Conservation (phyloP, 31 red algal species). For the Endocladia muricata region DNA sequence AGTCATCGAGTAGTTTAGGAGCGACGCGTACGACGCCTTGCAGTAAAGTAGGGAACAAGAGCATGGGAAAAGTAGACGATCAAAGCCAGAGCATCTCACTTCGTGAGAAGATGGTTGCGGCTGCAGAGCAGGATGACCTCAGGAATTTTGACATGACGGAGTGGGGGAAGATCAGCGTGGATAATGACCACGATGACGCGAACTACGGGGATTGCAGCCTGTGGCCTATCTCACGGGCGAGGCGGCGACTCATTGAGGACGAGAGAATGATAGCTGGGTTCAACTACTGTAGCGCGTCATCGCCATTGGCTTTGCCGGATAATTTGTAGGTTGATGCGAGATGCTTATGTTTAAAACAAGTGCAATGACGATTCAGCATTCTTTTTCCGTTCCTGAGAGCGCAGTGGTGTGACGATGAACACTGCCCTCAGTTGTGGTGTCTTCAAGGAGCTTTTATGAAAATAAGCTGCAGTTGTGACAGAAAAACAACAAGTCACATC, state of each 20-base stretch:
- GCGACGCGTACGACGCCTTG: neutral
- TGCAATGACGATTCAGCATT: too few relatives aligned
- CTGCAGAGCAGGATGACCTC: conserved; percentile 46
- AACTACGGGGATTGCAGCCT: conserved; percentile 55
- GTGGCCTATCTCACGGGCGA: conserved; percentile 55
- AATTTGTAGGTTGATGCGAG: conserved; percentile 26
- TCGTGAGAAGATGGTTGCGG: conserved; percentile 44
- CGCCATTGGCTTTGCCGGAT: conserved; percentile 9
- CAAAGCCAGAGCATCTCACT: conserved; percentile 20
- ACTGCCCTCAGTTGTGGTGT: too few relatives aligned
- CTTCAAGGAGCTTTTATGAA: too few relatives aligned
- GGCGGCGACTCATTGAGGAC: conserved; percentile 47
- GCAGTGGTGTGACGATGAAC: too few relatives aligned
- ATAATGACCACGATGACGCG: conserved; percentile 60
- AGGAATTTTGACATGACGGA: conserved; percentile 81
- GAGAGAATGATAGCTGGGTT: conserved; percentile 52
- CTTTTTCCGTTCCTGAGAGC: too few relatives aligned
- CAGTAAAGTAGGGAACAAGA: neutral
- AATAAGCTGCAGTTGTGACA: too few relatives aligned
- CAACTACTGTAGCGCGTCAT: conserved; percentile 45
- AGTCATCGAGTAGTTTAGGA: conserved; percentile 2
- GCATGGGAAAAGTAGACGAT: neutral
- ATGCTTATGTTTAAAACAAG: too few relatives aligned
- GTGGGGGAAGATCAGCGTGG: conserved; percentile 70
- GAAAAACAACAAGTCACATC: too few relatives aligned